Evolutionary conservation across 306 rosid species (phyloP).

Genomic region (Adenanthera pavonina): DNA sequence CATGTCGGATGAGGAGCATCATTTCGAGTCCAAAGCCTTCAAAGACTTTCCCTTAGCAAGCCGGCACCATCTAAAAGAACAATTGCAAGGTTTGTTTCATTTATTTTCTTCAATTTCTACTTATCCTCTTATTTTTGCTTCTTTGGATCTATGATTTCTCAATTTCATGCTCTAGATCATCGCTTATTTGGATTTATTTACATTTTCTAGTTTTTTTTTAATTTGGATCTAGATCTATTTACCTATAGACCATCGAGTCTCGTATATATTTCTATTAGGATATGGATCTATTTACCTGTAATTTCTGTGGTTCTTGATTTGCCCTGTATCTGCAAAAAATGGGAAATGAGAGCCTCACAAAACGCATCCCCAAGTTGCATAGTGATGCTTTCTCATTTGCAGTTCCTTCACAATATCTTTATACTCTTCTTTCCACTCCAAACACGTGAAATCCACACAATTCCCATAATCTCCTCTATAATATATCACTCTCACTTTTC

Average conservation of each 20-base stretch:
- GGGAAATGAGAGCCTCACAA: too few relatives aligned
- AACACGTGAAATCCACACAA: conserved; percentile 45
- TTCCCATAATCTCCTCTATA: conserved; percentile 29
- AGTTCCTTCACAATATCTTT: not conserved
- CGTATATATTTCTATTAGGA: too few relatives aligned
- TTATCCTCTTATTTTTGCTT: not conserved
- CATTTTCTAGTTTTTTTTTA: not conserved
- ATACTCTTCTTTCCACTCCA: not conserved
- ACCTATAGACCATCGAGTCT: too few relatives aligned
- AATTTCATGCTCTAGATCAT: not conserved
- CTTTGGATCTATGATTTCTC: not conserved
- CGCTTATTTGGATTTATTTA: not conserved
- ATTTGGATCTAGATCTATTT: not conserved
- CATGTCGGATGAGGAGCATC: conserved; percentile 88
- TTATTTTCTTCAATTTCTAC: not conserved
- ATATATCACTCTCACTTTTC: not conserved
- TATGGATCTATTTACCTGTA: too few relatives aligned
- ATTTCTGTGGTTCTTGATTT: too few relatives aligned
- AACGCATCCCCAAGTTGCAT: not conserved
- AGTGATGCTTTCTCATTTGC: not conserved
- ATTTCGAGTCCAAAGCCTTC: conserved; percentile 81
- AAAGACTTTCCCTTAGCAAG: conserved; percentile 78
- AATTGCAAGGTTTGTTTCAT: conserved; percentile 67
- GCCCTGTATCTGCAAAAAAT: too few relatives aligned
- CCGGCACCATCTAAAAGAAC: conserved; percentile 74